phyloP scores from a whole-genome alignment of 2,329 filamentous ascomycete species.

The Cladosporium sp. region DNA sequence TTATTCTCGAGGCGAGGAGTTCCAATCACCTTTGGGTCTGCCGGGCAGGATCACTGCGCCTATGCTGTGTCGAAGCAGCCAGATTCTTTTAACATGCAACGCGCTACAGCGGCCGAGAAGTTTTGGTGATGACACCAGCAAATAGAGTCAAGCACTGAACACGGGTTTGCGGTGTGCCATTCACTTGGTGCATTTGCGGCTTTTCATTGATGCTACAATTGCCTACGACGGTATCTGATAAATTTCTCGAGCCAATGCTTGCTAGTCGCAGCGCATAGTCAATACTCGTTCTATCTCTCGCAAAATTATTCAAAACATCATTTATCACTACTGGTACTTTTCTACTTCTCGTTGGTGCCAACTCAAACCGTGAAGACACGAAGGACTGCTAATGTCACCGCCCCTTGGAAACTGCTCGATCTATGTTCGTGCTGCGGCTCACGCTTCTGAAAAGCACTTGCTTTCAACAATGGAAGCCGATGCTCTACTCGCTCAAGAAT shows the following conservation, averaged over 20 bases:
- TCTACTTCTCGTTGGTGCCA: no score
- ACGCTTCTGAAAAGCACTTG: no score
- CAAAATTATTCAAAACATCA: no score
- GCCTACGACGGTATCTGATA: slow-evolving; percentile 44
- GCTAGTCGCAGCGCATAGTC: not conserved
- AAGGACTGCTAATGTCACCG: no score
- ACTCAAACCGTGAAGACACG: no score
- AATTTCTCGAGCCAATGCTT: slow-evolving; percentile 22
- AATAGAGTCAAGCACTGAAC: slow-evolving; percentile 99
- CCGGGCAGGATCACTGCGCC: slow-evolving; percentile 28
- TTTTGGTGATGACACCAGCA: slow-evolving; percentile 80
- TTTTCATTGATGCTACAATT: slow-evolving; percentile 31
- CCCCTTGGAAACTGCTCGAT: no score
- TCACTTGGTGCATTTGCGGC: slow-evolving; percentile 36
- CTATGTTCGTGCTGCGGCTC: no score
- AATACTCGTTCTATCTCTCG: not conserved
- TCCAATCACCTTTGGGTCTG: slow-evolving; percentile 43
- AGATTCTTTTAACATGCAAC: slow-evolving; percentile 42
- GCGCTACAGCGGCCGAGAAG: slow-evolving; percentile 26
- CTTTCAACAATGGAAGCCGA: no score
- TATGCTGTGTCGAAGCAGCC: slow-evolving; percentile 64
- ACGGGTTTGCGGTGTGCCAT: slow-evolving; percentile 37
- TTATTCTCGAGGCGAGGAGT: slow-evolving; percentile 99
- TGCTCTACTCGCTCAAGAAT: no score
- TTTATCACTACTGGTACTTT: no score